phyloP scores from a whole-genome alignment of 768 basidiomycete species.

The Exsudoporus frostii region DNA sequence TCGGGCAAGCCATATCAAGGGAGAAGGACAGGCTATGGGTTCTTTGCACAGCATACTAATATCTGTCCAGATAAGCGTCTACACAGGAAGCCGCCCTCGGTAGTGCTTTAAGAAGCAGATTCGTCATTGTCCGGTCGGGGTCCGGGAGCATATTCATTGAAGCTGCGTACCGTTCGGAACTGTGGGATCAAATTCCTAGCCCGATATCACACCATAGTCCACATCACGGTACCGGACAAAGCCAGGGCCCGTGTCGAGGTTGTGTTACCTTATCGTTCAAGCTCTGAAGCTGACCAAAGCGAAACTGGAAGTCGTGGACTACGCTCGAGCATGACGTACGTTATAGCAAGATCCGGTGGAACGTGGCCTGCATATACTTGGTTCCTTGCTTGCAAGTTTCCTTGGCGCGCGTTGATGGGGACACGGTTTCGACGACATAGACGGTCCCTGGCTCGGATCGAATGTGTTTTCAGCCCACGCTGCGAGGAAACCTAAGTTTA shows the following conservation, averaged over 20 bases:
- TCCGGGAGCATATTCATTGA: constrained; percentile 13
- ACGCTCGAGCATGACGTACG: constrained; percentile 28
- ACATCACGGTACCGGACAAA: constrained; percentile 10
- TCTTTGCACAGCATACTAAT: constrained; percentile 35
- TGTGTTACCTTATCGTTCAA: constrained; percentile 36
- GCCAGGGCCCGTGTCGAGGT: constrained; percentile 17
- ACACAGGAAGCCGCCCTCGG: neutral
- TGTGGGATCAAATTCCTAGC: constrained; percentile 31
- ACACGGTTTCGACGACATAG: constrained; percentile 16
- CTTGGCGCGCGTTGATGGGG: constrained; percentile 28
- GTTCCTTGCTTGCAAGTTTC: neutral
- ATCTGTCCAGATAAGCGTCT: constrained; percentile 32
- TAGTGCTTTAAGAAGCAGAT: neutral
- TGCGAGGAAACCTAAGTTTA: neutral
- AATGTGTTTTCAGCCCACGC: constrained; percentile 26
- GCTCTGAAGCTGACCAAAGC: constrained; percentile 34
- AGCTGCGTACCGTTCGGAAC: constrained; percentile 25
- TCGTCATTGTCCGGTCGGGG: constrained; percentile 30
- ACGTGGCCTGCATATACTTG: neutral
- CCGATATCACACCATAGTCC: constrained; percentile 16
- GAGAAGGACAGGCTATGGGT: constrained; percentile 36
- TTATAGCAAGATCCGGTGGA: constrained; percentile 22
- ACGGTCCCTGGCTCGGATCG: constrained; percentile 23
- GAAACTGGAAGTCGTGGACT: constrained; percentile 34
- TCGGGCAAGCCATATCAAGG: constrained; percentile 29